Conservation (phyloP, 2,329 filamentous ascomycete species). For the Simplicillium aogashimaense region DNA sequence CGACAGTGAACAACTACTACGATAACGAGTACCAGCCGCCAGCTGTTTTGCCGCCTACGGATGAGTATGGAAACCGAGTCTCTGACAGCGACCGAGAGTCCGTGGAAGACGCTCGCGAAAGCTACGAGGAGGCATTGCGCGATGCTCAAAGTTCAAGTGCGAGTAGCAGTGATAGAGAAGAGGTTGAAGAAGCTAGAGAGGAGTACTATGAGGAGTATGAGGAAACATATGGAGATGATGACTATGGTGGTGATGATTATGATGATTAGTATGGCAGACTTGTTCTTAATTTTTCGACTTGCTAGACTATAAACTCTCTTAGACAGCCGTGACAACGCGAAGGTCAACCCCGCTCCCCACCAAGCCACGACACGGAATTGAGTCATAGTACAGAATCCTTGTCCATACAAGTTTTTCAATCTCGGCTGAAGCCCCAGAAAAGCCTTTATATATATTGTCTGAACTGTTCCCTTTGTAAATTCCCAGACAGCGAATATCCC, state of each 20-base stretch:
- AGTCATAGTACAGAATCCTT: too few relatives aligned
- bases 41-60: slow-evolving; percentile 24
- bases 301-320: neutral
- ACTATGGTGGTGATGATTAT: slow-evolving; percentile 6
- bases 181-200: slow-evolving; percentile 39
- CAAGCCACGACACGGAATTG: too few relatives aligned
- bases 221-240: slow-evolving; percentile 24
- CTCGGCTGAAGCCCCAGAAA: too few relatives aligned
- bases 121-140: slow-evolving; percentile 32
- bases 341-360: too few relatives aligned
- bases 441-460: too few relatives aligned
- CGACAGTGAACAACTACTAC: neutral
- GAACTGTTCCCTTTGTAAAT: too few relatives aligned
- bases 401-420: too few relatives aligned
- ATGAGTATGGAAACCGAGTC: slow-evolving; percentile 30
- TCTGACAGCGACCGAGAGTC: slow-evolving; percentile 31
- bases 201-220: slow-evolving; percentile 41
- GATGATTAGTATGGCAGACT: slow-evolving; percentile 2
- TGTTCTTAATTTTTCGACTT: neutral
- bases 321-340: neutral
- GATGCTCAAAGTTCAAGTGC: slow-evolving; percentile 29
- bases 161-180: slow-evolving; percentile 41
- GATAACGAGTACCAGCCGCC: slow-evolving; percentile 16
- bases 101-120: slow-evolving; percentile 29
- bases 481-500: too few relatives aligned